Conservation (phyloP, 352 stramenopile species). For the Elongisporangium prolatum region DNA sequence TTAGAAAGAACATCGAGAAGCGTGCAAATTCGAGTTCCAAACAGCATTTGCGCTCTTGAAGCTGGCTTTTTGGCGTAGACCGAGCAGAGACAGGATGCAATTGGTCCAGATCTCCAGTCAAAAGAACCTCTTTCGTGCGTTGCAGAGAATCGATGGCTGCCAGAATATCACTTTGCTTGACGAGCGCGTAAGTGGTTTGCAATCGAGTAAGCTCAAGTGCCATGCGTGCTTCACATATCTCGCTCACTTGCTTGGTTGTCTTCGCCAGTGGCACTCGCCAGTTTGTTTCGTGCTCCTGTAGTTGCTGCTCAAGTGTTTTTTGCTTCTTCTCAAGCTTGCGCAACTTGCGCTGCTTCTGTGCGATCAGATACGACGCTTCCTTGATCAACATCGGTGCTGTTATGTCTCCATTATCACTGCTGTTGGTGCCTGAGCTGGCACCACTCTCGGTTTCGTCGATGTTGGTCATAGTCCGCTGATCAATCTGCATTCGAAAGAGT, state of each 20-base stretch:
- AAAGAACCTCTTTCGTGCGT: slow-evolving; percentile 13
- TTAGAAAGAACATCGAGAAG: slow-evolving; percentile 19
- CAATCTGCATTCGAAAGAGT: slow-evolving; percentile 4
- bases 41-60: slow-evolving; percentile 4
- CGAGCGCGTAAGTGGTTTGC: slow-evolving; percentile 19
- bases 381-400: slow-evolving; percentile 8
- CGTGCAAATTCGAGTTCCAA: slow-evolving; percentile 13
- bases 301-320: slow-evolving; percentile 19
- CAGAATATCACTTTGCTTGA: slow-evolving; percentile 34
- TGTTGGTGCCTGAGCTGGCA: background rate
- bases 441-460: background rate
- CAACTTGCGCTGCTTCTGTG: slow-evolving; percentile 40
- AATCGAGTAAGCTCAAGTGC: slow-evolving; percentile 29
- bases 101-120: slow-evolving; percentile 2
- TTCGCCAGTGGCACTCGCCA: slow-evolving; percentile 28
- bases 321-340: slow-evolving; percentile 55
- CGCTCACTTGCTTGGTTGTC: slow-evolving; percentile 6
- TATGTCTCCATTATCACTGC: background rate
- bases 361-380: slow-evolving; percentile 14
- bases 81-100: background rate
- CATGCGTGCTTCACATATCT: slow-evolving; percentile 27
- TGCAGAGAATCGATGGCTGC: slow-evolving; percentile 13
- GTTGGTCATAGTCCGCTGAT: background rate
- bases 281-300: slow-evolving; percentile 17
- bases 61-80: background rate